Percentiles rank a stretch among this genome's conserved stretches.
phyloP scores from a whole-genome alignment of 306 rosid species.

The Leucaena leucocephala region DNA sequence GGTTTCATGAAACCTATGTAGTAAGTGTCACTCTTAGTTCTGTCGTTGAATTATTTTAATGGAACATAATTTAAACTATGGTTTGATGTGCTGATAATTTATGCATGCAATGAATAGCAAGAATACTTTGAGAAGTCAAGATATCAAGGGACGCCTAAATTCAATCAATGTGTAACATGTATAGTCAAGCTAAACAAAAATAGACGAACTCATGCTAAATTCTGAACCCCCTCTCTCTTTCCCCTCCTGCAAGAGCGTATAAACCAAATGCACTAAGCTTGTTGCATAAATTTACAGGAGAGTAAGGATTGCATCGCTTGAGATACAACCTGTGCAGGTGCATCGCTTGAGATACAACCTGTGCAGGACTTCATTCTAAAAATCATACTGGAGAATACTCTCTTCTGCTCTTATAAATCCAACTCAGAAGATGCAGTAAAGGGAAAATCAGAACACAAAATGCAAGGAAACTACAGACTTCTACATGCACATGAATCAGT shows the following conservation, averaged over 20 bases:
- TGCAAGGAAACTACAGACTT: neutral
- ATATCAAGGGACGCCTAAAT: no score
- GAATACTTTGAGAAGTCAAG: no score
- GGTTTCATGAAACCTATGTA: conserved; percentile 6
- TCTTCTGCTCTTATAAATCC: neutral
- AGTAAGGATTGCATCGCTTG: neutral
- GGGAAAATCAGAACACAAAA: neutral
- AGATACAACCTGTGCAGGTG: neutral
- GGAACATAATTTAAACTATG: neutral
- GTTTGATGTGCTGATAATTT: neutral
- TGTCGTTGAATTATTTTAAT: neutral
- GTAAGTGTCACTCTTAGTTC: conserved; percentile 1
- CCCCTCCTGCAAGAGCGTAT: no score
- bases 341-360: no score
- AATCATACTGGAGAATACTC: neutral
- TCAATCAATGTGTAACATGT: no score
- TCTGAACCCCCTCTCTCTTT: no score
- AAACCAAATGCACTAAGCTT: neutral
- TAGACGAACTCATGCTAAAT: no score
- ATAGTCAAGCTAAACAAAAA: no score
- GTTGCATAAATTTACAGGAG: neutral
- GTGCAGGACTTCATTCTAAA: no score
- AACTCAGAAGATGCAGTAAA: neutral
- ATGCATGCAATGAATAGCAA: no score
- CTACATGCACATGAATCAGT: neutral